Evolutionary conservation across 495 filamentous ascomycete genomes (phyloP).

Genomic region (Rhypophila decipiens): DNA sequence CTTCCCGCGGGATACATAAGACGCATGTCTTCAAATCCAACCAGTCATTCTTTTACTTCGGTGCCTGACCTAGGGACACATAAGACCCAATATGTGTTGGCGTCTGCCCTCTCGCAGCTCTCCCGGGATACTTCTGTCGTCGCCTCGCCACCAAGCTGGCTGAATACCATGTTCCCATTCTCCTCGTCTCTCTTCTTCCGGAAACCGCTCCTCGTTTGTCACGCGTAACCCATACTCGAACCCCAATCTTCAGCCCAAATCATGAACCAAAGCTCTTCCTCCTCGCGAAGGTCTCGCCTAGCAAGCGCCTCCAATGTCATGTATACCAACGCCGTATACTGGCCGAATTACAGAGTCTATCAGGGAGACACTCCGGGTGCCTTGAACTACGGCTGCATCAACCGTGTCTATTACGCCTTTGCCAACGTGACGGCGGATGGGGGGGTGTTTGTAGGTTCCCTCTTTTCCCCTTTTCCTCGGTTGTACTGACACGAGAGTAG

Average conservation of each 20-base stretch:
- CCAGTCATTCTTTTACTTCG: conserved; percentile 18
- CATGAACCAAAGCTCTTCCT: conserved; percentile 14
- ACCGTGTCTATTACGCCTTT: conserved; percentile 88
- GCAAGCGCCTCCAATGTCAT: conserved; percentile 39
- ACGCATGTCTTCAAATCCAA: conserved; percentile 10
- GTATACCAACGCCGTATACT: conserved; percentile 78
- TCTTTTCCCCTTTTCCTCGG: conserved; percentile 7
- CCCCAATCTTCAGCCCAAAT: conserved; percentile 6
- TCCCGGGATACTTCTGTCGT: conserved; percentile 10
- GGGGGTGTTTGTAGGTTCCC: conserved; percentile 65
- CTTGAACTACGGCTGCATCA: conserved; percentile 55
- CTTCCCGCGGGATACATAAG: conserved; percentile 16
- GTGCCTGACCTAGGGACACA: conserved; percentile 26
- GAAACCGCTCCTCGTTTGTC: background rate
- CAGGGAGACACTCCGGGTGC: conserved; percentile 69
- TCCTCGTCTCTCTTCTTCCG: background rate
- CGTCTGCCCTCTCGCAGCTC: conserved; percentile 9
- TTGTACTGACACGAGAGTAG: no score
- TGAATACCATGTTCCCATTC: conserved; percentile 8
- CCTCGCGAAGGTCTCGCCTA: conserved; percentile 35
- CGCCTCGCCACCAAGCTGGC: conserved; percentile 8
- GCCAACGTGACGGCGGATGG: conserved; percentile 77
- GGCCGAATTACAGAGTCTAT: conserved; percentile 81
- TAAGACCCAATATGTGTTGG: conserved; percentile 24
- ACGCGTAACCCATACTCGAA: background rate